phyloP scores from a whole-genome alignment of 2,329 filamentous ascomycete genomes.

The Nigrospora sphaerica region DNA sequence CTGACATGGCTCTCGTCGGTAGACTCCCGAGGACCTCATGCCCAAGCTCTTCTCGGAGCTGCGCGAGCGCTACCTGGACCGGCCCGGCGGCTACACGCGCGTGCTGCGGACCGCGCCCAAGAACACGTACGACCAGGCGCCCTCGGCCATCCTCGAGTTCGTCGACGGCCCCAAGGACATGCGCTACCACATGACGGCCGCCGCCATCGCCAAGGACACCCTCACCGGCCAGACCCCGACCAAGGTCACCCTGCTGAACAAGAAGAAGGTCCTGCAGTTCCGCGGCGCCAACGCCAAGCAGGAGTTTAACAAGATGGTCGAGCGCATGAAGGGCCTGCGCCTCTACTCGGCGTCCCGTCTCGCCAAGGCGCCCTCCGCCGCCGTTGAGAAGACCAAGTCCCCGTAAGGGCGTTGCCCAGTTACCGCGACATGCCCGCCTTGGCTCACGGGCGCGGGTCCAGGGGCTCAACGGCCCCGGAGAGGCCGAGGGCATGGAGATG shows the following conservation, averaged over 20 bases:
- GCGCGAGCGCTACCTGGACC: constrained; percentile 66
- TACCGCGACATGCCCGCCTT: too few relatives aligned
- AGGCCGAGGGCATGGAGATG: too few relatives aligned
- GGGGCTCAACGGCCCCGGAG: too few relatives aligned
- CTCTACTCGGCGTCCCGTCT: too few relatives aligned
- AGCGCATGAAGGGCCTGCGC: constrained; percentile 25
- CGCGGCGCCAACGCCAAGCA: constrained; percentile 49
- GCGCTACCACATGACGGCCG: constrained; percentile 89
- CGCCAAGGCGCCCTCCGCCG: too few relatives aligned
- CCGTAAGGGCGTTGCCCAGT: too few relatives aligned
- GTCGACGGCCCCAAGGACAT: constrained; percentile 93
- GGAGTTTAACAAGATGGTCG: constrained; percentile 61
- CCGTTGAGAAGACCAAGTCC: too few relatives aligned
- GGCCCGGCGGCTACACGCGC: constrained; percentile 90
- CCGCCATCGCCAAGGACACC: constrained; percentile 63
- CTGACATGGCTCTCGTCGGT: neutral
- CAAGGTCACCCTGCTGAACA: constrained; percentile 69
- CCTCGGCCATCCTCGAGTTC: constrained; percentile 85
- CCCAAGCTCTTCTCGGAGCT: constrained; percentile 86
- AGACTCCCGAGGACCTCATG: constrained; percentile 64
- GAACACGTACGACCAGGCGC: constrained; percentile 76
- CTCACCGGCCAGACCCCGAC: constrained; percentile 51
- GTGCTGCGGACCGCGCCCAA: constrained; percentile 87
- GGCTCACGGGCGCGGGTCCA: too few relatives aligned
- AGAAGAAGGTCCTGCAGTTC: constrained; percentile 75